Evolutionary conservation across 1,284 basidiomycete species (phyloP).

Genomic region (Neolentinus lepideus): DNA sequence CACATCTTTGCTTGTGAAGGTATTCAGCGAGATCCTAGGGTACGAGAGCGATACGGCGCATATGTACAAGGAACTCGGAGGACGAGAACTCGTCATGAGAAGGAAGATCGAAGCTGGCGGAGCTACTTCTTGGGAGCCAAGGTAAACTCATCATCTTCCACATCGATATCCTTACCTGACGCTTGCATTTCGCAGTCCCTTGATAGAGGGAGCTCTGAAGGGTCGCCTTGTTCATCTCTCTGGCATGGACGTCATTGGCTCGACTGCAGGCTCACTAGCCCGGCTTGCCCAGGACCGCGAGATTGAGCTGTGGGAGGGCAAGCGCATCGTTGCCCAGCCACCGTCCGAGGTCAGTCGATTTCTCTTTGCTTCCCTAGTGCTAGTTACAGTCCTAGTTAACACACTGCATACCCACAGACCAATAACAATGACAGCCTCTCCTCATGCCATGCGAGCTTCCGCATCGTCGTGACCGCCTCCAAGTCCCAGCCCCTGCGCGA

Average conservation of each 20-base stretch:
- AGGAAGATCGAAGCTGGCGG: slow-evolving; percentile 45
- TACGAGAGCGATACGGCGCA: slow-evolving; percentile 53
- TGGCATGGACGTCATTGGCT: slow-evolving; percentile 53
- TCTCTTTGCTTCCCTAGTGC: slow-evolving; percentile 2
- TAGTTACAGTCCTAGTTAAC: too few relatives aligned
- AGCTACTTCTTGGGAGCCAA: slow-evolving; percentile 57
- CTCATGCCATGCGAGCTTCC: slow-evolving; percentile 48
- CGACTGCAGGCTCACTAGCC: slow-evolving; percentile 54
- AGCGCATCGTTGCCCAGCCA: slow-evolving; percentile 45
- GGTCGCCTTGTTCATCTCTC: slow-evolving; percentile 53
- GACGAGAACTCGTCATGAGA: slow-evolving; percentile 56
- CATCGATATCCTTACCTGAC: not conserved
- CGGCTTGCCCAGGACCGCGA: slow-evolving; percentile 54
- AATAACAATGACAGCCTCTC: slow-evolving; percentile 29
- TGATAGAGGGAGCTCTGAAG: slow-evolving; percentile 50
- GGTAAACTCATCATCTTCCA: slow-evolving; percentile 25
- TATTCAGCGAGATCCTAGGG: slow-evolving; percentile 44
- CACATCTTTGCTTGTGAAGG: slow-evolving; percentile 24
- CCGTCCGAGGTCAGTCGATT: slow-evolving; percentile 35
- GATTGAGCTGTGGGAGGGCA: slow-evolving; percentile 54
- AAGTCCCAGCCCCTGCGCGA: slow-evolving; percentile 55
- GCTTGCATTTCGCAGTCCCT: slow-evolving; percentile 26
- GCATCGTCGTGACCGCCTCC: slow-evolving; percentile 53
- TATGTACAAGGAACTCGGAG: slow-evolving; percentile 64
- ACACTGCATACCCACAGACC: too few relatives aligned